Conservation (phyloP, 306 rosid genomes). For the Prunus campanulata region DNA sequence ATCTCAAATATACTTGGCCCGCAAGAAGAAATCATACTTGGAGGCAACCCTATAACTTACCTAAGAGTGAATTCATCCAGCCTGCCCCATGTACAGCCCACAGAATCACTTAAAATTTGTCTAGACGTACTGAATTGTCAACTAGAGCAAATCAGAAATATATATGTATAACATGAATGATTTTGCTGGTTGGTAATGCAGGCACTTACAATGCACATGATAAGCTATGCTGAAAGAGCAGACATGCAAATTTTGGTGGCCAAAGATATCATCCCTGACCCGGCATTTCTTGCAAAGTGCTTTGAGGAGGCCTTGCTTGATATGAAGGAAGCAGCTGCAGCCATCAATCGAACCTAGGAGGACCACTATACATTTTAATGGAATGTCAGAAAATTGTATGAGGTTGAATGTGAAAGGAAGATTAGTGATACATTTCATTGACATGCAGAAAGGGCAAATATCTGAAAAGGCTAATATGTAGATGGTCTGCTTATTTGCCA, state of each 20-base stretch:
- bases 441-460: background rate
- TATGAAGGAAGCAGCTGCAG: constrained; percentile 54
- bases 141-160: background rate
- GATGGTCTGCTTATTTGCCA: background rate
- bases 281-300: constrained; percentile 74
- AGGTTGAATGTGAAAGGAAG: background rate
- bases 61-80: constrained; percentile 68
- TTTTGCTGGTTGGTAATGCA: constrained; percentile 34
- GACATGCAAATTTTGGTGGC: constrained; percentile 93
- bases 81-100: constrained; percentile 61
- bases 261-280: constrained; percentile 86
- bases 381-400: background rate
- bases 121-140: background rate
- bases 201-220: constrained; percentile 83
- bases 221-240: constrained; percentile 85
- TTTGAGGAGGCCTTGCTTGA: constrained; percentile 82
- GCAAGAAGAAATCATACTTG: constrained; percentile 63
- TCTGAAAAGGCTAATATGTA: background rate
- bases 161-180: background rate
- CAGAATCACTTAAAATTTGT: background rate
- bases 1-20: constrained; percentile 89
- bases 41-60: constrained; percentile 66
- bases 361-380: background rate
- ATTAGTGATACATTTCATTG: background rate
- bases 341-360: constrained; percentile 9